Base-by-base conservation (phyloP, 805 yeast genomes). In the Lipomyces orientalis region DNA sequence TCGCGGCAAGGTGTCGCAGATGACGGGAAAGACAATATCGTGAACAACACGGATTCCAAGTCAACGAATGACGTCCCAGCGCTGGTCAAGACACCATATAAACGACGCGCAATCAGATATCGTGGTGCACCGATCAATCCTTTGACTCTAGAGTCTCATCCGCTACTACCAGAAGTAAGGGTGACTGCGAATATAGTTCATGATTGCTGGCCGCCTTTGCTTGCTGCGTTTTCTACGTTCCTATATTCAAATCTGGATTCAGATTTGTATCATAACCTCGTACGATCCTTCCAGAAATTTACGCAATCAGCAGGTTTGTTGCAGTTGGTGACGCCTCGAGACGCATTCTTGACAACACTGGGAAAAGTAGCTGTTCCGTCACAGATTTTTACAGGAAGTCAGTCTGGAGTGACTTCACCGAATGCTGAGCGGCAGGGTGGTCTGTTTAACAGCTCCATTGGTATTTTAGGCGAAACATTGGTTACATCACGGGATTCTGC, bases 241-340 rank as follows among this genome's bases (percentile, higher is more conserved):
- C 75, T 94, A 7, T 87, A 87, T 72, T 86, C 93, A 0, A 81
- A 90, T 4, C 78, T 91, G 74, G 97, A 92, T 73, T 82, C 84
- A 64, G 94, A 90, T 19, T 75, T 87, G 25, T 93, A 90, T 76
- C 90, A 90, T 65, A 78, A 81, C 9, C 74, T 89, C 2, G 86
- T 93, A 1, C 81, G 97, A 52, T 85, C 96, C 0, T 82, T 91
- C 7, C 98, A 94, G 76, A 88, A 89, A 70, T 81, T 91, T 60
- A 87, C 97, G 6, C 97, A 92, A 75, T 87, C 93, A 0, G 84
- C 93, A 0, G 98, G 98, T 0, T 79, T 91, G 16, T 77, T 93
- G n/a, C 88, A 87, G 0, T 75, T 90, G 12, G 74, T 77, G 0
- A 80, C 79, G 0, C 81, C 88, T 29, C 80, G 97, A 60, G 90